Base-by-base conservation (phyloP, 2,329 filamentous ascomycete species). In the Epichloe brachyelytri region DNA sequence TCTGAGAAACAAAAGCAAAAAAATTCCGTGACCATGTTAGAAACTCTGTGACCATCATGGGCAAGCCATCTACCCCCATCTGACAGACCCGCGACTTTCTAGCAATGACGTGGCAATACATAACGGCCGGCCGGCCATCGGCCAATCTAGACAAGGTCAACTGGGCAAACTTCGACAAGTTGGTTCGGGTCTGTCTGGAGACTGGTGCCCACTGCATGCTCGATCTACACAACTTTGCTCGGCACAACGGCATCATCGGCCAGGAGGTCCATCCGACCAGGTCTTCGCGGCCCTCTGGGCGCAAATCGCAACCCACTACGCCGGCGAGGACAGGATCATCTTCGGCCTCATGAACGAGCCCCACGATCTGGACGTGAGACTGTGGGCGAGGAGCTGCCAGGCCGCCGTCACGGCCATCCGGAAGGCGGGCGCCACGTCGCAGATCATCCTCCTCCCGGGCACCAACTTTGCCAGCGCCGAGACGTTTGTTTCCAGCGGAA, bases 291-390 rank as follows among this genome's bases (percentile, higher is more conserved):
- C 66, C 41, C 64, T 85, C 5, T 86, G 82, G 82, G 63, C 60
- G 1, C 69, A 76, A 52, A 63, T 82, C 4, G 82, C 82, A 8
- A 68, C 65, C 1, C 78, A 79, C 60, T 86, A 85, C 63, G 75
- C 69, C 0, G 71, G 71, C 5, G 65, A 79, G 47, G 61, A 70
- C 38, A 78, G 26, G 71, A 72, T 48, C 62, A 75, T 53, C 65
- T 86, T 86, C 56, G 81, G 80, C 14, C 61, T 86, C 43, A 85
- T 86, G 81, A 86, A 86, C 65, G 83, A 82, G 65, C 82, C 82
- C 6, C 79, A 84, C 62, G 76, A 80, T 49, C 63, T 78, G 51
- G 73, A 80, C 58, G 70, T 83, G 56, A 63, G 60, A 26, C 62
- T 66, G 1, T 86, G 82, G 82, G 79, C 77, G 0, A 62, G 70